phyloP scores from a whole-genome alignment of 1,284 basidiomycete species.

The Pyrrhoderma noxium region DNA sequence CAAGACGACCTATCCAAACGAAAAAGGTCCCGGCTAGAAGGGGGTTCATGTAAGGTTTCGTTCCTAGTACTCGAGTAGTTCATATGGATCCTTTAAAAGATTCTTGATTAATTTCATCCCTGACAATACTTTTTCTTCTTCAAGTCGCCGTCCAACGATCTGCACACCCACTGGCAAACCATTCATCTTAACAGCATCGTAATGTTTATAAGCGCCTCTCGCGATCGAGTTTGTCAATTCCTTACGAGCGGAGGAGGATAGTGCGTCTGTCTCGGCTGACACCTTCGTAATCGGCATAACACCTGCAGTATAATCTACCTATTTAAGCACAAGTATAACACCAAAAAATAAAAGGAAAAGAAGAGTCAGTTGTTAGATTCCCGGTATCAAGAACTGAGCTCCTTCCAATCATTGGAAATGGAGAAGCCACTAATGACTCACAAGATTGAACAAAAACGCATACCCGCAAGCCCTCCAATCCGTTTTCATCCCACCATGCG shows the following conservation, averaged over 20 bases:
- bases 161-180: constrained; percentile 64
- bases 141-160: constrained; percentile 47
- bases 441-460: constrained; percentile 39
- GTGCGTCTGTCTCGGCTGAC: constrained; percentile 35
- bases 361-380: too few species aligned
- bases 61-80: not conserved
- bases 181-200: constrained; percentile 53
- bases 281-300: constrained; percentile 55
- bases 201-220: constrained; percentile 37
- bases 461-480: constrained; percentile 38
- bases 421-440: too few species aligned
- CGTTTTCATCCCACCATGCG: constrained; percentile 36
- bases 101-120: constrained; percentile 38
- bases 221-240: constrained; percentile 30
- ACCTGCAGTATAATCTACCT: constrained; percentile 54
- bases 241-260: constrained; percentile 18
- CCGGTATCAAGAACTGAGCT: too few species aligned
- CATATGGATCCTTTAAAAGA: not conserved
- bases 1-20: too few species aligned
- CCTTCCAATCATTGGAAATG: too few species aligned
- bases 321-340: too few species aligned
- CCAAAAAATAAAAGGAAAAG: too few species aligned
- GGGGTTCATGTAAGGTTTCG: too few species aligned
- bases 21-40: too few species aligned
- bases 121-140: constrained; percentile 57